Conservation (phyloP, 805 yeast genomes). For the Zygoascus biomembranicola region DNA sequence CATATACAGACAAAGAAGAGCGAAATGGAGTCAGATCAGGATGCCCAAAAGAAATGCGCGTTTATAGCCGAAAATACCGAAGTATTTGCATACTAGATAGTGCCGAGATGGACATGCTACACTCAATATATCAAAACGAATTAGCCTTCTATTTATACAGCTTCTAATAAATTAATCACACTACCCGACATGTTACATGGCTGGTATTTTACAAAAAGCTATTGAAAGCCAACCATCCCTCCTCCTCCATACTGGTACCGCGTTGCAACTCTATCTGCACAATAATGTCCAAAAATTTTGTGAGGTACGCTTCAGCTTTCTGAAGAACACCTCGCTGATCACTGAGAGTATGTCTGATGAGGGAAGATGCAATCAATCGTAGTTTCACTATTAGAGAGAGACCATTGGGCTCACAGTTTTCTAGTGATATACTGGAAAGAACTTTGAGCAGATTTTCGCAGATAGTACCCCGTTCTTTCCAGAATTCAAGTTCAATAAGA, state of each 20-base stretch:
- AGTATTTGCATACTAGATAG: not conserved
- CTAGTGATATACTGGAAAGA: conserved; percentile 5
- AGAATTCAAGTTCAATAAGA: conserved; percentile 1
- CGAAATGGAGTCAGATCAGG: conserved; percentile 1
- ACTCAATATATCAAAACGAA: no score
- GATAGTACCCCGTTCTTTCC: conserved; percentile 8
- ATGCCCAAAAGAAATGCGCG: not conserved
- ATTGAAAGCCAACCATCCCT: conserved; percentile 9
- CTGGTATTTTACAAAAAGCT: not conserved
- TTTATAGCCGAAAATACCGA: not conserved
- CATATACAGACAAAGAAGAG: not conserved
- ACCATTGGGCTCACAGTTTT: conserved; percentile 11
- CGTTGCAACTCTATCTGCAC: conserved; percentile 6
- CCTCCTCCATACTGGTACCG: conserved; percentile 7
- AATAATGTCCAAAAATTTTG: conserved; percentile 7
- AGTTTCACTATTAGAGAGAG: conserved; percentile 5
- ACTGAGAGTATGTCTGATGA: conserved; percentile 5
- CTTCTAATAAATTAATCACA: no score
- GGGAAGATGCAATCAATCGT: conserved; percentile 5
- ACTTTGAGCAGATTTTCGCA: conserved; percentile 6
- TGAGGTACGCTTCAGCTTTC: conserved; percentile 6
- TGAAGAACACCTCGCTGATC: conserved; percentile 4
- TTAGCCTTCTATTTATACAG: no score
- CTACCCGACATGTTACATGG: no score
- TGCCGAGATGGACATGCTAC: no score